These are phyloP conservation scores for Nemania sp. DNA, from an alignment of 2,329 filamentous ascomycete species.

Conservation along the genomic window DNA sequence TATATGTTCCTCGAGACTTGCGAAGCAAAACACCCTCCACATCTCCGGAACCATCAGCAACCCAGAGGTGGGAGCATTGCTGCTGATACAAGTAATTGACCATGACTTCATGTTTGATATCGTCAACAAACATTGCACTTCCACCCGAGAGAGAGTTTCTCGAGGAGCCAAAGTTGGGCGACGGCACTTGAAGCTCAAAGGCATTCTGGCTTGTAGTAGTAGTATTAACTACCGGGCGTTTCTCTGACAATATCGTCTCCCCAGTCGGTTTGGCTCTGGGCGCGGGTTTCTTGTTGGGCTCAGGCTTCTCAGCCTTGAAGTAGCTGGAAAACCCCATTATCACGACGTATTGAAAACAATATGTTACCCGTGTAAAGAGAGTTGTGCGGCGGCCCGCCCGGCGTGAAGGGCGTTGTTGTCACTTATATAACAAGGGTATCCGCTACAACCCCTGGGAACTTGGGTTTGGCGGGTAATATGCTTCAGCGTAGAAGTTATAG, in stretches of 20 bases:
- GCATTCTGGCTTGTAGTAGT: slow-evolving; percentile 43
- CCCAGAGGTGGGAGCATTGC: slow-evolving; percentile 75
- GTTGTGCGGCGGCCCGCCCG: slow-evolving; percentile 18
- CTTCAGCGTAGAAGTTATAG: background rate
- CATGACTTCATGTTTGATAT: slow-evolving; percentile 83
- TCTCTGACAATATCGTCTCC: slow-evolving; percentile 43
- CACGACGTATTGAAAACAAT: slow-evolving; percentile 10
- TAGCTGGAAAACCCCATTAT: slow-evolving; percentile 66
- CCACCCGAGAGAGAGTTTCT: slow-evolving; percentile 55
- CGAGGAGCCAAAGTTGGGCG: slow-evolving; percentile 54
- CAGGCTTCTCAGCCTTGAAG: slow-evolving; percentile 60
- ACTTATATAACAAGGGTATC: background rate
- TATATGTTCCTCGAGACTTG: slow-evolving; percentile 69
- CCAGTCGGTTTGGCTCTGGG: slow-evolving; percentile 33
- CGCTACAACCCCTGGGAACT: no score
- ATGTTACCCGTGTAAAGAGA: slow-evolving; percentile 1
- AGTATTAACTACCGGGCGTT: slow-evolving; percentile 38
- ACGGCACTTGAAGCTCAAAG: slow-evolving; percentile 55
- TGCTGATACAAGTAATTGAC: slow-evolving; percentile 83
- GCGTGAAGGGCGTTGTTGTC: slow-evolving; percentile 3
- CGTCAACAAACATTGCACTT: slow-evolving; percentile 65
- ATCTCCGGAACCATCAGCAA: slow-evolving; percentile 69
- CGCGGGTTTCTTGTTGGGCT: slow-evolving; percentile 35
- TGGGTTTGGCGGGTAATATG: no score
- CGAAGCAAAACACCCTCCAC: slow-evolving; percentile 74